These are phyloP conservation scores for Hymenoscyphus fraxineus DNA, from an alignment of 2,329 filamentous ascomycete species.

Conservation along the genomic window DNA sequence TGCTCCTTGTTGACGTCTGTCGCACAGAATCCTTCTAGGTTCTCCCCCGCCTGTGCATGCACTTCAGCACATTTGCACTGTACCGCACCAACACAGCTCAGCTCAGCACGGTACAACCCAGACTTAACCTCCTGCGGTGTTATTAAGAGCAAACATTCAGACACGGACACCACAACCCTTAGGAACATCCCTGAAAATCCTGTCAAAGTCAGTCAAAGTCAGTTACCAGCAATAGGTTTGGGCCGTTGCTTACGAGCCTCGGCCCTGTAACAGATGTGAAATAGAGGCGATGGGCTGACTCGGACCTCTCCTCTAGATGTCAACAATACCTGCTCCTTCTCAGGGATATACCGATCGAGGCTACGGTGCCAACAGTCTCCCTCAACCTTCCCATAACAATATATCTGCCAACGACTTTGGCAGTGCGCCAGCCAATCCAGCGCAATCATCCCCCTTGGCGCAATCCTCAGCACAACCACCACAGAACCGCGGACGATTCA, in stretches of 20 bases:
- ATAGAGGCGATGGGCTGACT: not conserved
- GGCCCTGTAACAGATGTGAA: constrained; percentile 1
- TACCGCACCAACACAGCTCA: not conserved
- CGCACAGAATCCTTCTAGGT: not conserved
- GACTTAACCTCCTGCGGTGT: not conserved
- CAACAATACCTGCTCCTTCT: constrained; percentile 29
- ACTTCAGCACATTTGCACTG: not conserved
- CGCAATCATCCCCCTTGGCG: constrained; percentile 25
- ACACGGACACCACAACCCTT: not conserved
- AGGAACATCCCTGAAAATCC: not conserved
- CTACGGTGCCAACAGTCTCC: constrained; percentile 26
- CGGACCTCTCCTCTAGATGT: constrained; percentile 16
- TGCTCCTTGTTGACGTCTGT: not conserved
- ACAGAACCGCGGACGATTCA: constrained; percentile 49
- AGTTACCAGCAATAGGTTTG: not conserved
- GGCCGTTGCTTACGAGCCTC: not conserved
- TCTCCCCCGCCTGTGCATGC: not conserved
- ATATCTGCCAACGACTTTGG: constrained; percentile 26
- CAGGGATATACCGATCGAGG: constrained; percentile 29
- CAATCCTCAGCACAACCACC: constrained; percentile 22
- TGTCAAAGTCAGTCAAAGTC: not conserved
- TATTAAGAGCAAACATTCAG: not conserved
- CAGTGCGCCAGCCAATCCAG: constrained; percentile 24
- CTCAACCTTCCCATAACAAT: constrained; percentile 17
- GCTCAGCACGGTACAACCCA: not conserved